Base-by-base conservation (phyloP, 2,329 filamentous ascomycete genomes). In the Seiridium cupressi region DNA sequence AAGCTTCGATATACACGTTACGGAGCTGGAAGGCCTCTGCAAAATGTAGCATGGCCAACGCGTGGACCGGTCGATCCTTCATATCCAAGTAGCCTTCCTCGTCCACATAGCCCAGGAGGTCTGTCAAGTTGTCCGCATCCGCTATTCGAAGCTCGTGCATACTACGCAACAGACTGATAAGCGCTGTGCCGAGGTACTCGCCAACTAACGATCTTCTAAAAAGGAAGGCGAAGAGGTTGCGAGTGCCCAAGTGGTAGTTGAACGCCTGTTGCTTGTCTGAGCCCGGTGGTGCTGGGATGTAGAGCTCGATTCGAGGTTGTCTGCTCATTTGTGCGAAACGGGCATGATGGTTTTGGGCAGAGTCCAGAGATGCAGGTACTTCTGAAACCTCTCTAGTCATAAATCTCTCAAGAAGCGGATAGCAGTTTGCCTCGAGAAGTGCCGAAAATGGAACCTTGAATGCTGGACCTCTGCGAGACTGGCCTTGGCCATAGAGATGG, bases 201-300 rank as follows among this genome's bases (percentile, higher is more conserved):
- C 90, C 91, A 1, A 92, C 90, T 40, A 93, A 70, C 0, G 90
- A 85, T 61, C 83, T 83, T 3, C 84, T 78, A 60, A 85, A 82
- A 1, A 91, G 72, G 79, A 88, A 93, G 3, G 91, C 90, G 61
- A 93, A 89, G 66, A 92, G 85, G 68, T 94, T 94, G 11, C 91
- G 83, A 3, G 86, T 90, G 1, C 87, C 84, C 4, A 92, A 70
- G 66, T 92, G 88, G 71, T 89, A 89, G 44, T 79, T 73, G 65
- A 86, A 84, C 0, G 83, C 77, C 62, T 87, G 81, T 3, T 81
- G 77, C 64, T 81, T 80, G 53, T 83, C 79, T 4, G 79, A 73
- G 40, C 77, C 73, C 1, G 80, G 69, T 0, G 89, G 89, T 1
- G 88, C 79, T 2, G 90, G 86, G n/a, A 94, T 86, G 69, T 87